Evolutionary conservation across 2,329 filamentous ascomycete species (phyloP).

Genomic region (Verticillium klebahnii): DNA sequence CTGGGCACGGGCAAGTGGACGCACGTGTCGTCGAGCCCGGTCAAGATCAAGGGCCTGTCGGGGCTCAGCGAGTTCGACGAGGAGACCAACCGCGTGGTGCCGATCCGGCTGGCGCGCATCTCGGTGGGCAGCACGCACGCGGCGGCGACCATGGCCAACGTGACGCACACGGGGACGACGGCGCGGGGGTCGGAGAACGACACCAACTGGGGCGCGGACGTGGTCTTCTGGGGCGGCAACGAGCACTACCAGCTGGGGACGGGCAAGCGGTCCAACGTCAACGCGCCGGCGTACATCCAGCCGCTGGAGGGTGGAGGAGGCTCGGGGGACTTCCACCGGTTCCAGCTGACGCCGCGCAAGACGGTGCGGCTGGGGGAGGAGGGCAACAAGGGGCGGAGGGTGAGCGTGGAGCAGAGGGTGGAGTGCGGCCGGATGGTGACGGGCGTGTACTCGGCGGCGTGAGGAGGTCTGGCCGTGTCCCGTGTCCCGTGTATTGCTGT

Average conservation of each 20-base stretch:
- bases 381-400: constrained; percentile 59
- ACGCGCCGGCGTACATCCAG: constrained; percentile 71
- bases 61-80: constrained; percentile 88
- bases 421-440: constrained; percentile 82
- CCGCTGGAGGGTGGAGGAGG: constrained; percentile 59
- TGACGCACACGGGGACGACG: constrained; percentile 59
- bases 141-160: constrained; percentile 78
- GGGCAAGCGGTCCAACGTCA: constrained; percentile 78
- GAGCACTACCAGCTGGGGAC: constrained; percentile 91
- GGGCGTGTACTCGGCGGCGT: constrained; percentile 71
- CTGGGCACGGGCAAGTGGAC: constrained; percentile 87
- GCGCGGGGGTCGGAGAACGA: constrained; percentile 55
- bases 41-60: constrained; percentile 78
- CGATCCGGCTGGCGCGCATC: constrained; percentile 72
- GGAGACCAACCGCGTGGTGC: constrained; percentile 56
- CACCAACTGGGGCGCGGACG: constrained; percentile 84
- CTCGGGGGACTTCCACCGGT: constrained; percentile 51
- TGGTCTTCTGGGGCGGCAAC: constrained; percentile 92
- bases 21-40: constrained; percentile 72
- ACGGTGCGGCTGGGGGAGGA: constrained; percentile 59
- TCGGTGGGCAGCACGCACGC: constrained; percentile 77
- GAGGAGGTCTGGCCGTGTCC: not conserved
- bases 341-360: constrained; percentile 75
- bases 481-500: not conserved
- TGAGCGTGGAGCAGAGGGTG: constrained; percentile 77